Evolutionary conservation across 768 basidiomycete species (phyloP).

Genomic region (Boletus reticulatus): DNA sequence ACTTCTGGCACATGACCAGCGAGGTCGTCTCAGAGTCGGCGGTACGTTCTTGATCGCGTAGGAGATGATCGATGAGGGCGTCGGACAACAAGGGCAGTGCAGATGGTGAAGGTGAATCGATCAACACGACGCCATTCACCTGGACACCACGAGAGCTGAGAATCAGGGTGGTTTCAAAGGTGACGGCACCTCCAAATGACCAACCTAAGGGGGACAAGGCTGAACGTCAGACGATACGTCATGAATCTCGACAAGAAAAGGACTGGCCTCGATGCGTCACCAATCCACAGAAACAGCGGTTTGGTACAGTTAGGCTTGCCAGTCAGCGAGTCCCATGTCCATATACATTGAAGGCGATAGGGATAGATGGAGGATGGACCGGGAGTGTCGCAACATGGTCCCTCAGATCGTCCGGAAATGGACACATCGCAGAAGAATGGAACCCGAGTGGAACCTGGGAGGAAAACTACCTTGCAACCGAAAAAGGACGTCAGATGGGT

Average conservation of each 20-base stretch:
- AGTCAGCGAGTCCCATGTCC: constrained; percentile 51
- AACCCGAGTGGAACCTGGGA: constrained; percentile 60
- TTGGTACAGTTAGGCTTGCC: constrained; percentile 46
- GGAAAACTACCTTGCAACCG: constrained; percentile 39
- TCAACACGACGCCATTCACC: constrained; percentile 59
- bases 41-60: constrained; percentile 32
- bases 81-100: constrained; percentile 57
- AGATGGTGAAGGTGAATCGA: constrained; percentile 64
- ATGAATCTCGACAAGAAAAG: neutral
- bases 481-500: constrained; percentile 36
- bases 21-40: constrained; percentile 29
- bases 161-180: constrained; percentile 60
- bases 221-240: neutral
- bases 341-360: constrained; percentile 59
- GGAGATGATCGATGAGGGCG: constrained; percentile 45
- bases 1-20: constrained; percentile 43
- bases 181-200: constrained; percentile 77
- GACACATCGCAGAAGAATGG: constrained; percentile 64
- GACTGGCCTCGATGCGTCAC: constrained; percentile 55
- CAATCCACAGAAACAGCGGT: constrained; percentile 45
- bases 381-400: constrained; percentile 36
- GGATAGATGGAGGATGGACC: constrained; percentile 49
- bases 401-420: constrained; percentile 50
- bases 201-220: constrained; percentile 50
- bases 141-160: constrained; percentile 38